Conservation (phyloP, 2,329 filamentous ascomycete genomes). For the Penicillium sp. region DNA sequence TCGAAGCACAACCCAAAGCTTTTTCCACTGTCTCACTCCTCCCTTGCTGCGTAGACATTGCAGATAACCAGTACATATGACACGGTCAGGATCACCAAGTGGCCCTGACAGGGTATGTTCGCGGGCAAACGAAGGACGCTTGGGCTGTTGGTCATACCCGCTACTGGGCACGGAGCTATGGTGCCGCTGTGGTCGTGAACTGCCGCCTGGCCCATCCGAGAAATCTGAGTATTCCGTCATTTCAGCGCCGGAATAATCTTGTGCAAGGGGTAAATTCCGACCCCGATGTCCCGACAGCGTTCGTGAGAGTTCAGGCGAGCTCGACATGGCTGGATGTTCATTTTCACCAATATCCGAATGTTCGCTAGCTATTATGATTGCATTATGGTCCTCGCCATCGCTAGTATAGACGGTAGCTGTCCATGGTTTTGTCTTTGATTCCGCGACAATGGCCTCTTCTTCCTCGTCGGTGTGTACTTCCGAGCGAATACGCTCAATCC, state of each 20-base stretch:
- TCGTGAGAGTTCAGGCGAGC: slow-evolving; percentile 32
- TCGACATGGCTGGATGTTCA: slow-evolving; percentile 21
- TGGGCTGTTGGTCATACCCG: background rate
- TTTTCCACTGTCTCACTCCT: slow-evolving; percentile 90
- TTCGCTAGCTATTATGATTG: slow-evolving; percentile 38
- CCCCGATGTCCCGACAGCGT: slow-evolving; percentile 24
- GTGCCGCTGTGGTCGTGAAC: slow-evolving; percentile 19
- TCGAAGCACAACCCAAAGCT: slow-evolving; percentile 86
- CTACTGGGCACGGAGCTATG: slow-evolving; percentile 6
- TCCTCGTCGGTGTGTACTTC: slow-evolving; percentile 84
- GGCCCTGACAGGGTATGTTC: slow-evolving; percentile 4
- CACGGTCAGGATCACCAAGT: slow-evolving; percentile 68
- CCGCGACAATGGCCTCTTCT: slow-evolving; percentile 70
- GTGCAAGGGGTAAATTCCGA: slow-evolving; percentile 31
- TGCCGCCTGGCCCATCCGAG: slow-evolving; percentile 56
- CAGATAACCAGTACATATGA: slow-evolving; percentile 92
- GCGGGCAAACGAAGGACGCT: slow-evolving; percentile 7
- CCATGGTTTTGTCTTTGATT: slow-evolving; percentile 21
- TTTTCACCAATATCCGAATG: slow-evolving; percentile 34
- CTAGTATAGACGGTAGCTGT: slow-evolving; percentile 10
- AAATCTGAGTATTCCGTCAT: slow-evolving; percentile 81
- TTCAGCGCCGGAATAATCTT: slow-evolving; percentile 61
- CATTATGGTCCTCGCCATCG: slow-evolving; percentile 24
- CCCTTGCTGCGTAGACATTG: slow-evolving; percentile 74
- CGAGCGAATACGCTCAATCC: slow-evolving; percentile 76